Evolutionary conservation across 768 basidiomycete species (phyloP).

Genomic region (Phanerochaete sordida): DNA sequence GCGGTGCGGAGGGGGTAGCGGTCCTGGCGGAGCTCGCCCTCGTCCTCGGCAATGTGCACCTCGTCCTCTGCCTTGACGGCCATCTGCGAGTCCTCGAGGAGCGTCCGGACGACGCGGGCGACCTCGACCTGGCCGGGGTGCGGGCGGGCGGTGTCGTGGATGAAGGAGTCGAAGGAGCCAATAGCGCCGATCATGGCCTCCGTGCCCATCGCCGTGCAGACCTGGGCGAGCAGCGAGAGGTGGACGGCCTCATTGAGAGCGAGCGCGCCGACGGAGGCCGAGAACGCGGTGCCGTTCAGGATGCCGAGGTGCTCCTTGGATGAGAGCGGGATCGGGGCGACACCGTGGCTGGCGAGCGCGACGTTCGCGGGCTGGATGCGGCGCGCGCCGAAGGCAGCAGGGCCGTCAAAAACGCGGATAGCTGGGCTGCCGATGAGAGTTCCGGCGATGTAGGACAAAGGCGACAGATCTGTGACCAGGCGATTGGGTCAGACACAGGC

Average conservation of each 20-base stretch:
- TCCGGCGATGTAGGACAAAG: constrained; percentile 82
- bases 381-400: constrained; percentile 43
- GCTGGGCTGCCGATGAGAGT: constrained; percentile 77
- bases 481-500: neutral
- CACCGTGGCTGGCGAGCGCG: constrained; percentile 56
- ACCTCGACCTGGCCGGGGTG: constrained; percentile 85
- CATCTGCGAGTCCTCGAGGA: constrained; percentile 67
- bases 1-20: constrained; percentile 72
- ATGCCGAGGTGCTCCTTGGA: constrained; percentile 81
- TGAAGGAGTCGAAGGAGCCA: constrained; percentile 74
- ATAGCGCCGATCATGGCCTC: constrained; percentile 78
- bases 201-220: constrained; percentile 78
- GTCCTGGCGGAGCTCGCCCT: constrained; percentile 75
- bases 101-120: constrained; percentile 62
- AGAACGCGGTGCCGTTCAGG: constrained; percentile 84
- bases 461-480: constrained; percentile 54
- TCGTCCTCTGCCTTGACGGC: constrained; percentile 67
- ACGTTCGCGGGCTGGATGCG: constrained; percentile 49
- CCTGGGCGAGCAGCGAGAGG: constrained; percentile 61
- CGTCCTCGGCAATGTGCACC: constrained; percentile 67
- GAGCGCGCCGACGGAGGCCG: constrained; percentile 72
- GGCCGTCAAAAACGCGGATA: constrained; percentile 66
- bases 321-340: constrained; percentile 61
- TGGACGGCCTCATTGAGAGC: constrained; percentile 72
- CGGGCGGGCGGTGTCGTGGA: constrained; percentile 70